Conservation (phyloP, 1,284 basidiomycete species). For the Heterobasidion irregulare region DNA sequence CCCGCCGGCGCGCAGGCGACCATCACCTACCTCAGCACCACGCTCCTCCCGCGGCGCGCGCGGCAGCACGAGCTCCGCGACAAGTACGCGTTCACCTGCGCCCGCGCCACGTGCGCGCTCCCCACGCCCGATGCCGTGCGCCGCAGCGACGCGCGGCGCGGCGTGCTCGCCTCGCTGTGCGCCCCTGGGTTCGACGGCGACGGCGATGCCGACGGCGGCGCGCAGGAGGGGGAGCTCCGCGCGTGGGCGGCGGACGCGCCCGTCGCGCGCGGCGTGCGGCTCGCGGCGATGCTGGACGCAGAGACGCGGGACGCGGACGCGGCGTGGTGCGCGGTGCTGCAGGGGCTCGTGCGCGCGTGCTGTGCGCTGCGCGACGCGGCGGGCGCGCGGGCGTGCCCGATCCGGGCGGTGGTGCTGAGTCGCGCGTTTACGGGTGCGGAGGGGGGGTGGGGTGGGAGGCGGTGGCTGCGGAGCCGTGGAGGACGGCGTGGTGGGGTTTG, state of each 20-base stretch:
- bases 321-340: constrained; percentile 6
- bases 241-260: constrained; percentile 7
- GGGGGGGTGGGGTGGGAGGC: constrained; percentile 9
- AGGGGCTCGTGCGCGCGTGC: constrained; percentile 11
- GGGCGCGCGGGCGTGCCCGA: constrained; percentile 9
- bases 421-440: constrained; percentile 7
- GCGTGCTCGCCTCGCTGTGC: constrained; percentile 8
- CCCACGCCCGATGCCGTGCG: constrained; percentile 1
- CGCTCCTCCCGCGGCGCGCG: neutral
- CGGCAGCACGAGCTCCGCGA: constrained; percentile 7
- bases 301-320: constrained; percentile 9
- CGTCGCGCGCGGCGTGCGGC: neutral
- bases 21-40: constrained; percentile 11
- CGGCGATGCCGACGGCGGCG: neutral
- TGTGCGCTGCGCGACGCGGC: constrained; percentile 12
- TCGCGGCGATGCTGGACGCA: constrained; percentile 2
- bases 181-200: neutral
- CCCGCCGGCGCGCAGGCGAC: constrained; percentile 8
- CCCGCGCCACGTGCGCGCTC: constrained; percentile 11
- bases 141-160: constrained; percentile 11
- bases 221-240: constrained; percentile 7
- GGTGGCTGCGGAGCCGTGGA: constrained; percentile 10
- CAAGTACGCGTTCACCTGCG: constrained; percentile 12
- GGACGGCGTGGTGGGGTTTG: constrained; percentile 12
- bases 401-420: constrained; percentile 6